Conservation (phyloP, 1,139 yeast species). For the Ashbya aceris region DNA sequence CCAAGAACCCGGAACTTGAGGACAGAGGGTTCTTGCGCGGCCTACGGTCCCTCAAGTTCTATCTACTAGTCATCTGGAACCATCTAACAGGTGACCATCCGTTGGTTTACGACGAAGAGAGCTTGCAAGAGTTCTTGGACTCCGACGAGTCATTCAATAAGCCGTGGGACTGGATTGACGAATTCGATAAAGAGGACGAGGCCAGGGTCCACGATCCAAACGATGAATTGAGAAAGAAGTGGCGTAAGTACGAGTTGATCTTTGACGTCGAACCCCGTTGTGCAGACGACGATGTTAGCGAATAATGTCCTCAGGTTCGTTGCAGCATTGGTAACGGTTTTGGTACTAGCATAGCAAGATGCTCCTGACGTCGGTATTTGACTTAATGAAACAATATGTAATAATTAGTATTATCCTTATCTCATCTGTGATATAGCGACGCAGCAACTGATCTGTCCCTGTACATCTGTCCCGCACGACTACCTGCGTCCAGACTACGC, state of each 20-base stretch:
- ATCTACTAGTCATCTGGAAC: slow-evolving; percentile 48
- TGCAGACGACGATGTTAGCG: slow-evolving; percentile 27
- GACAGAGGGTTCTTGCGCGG: slow-evolving; percentile 88
- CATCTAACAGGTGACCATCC: slow-evolving; percentile 35
- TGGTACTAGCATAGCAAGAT: no score
- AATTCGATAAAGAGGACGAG: slow-evolving; percentile 35
- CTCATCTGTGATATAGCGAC: not conserved
- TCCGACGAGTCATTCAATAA: slow-evolving; percentile 25
- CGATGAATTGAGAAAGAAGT: slow-evolving; percentile 26
- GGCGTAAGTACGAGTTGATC: slow-evolving; percentile 30
- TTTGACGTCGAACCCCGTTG: slow-evolving; percentile 30
- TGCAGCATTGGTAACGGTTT: no score
- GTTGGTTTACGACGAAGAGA: slow-evolving; percentile 23
- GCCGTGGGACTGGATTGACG: slow-evolving; percentile 42
- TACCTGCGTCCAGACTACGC: no score
- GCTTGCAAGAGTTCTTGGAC: slow-evolving; percentile 23
- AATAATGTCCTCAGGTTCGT: slow-evolving; percentile 9
- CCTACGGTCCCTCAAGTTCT: slow-evolving; percentile 51
- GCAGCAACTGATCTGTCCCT: no score
- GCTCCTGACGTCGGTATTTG: not conserved
- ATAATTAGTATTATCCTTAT: not conserved
- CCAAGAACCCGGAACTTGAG: slow-evolving; percentile 49
- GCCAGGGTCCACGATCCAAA: slow-evolving; percentile 22
- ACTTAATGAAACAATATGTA: not conserved
- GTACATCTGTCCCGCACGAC: no score